A percentile compares a stretch with the other conserved stretches of the same genome.
These are phyloP conservation scores for Aspergillus baeticus DNA, from an alignment of 495 filamentous ascomycete species.

Conservation along the genomic window DNA sequence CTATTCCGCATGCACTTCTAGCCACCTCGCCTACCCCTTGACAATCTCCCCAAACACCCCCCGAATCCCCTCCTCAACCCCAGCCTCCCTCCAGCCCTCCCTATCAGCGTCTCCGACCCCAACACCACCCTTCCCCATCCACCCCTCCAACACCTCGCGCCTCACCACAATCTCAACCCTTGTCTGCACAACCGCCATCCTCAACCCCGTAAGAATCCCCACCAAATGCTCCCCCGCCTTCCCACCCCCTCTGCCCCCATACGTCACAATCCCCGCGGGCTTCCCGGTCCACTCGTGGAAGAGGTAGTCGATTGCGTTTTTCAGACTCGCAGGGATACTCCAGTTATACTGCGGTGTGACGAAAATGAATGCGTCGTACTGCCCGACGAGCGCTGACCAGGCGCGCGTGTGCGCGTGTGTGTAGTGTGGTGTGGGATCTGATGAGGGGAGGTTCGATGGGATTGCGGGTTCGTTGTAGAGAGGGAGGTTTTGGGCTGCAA, in stretches of 20 bases:
- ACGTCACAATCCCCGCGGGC: slow-evolving; percentile 54
- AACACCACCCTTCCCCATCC: neutral
- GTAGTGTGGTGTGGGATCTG: slow-evolving; percentile 33
- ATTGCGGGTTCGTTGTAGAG: slow-evolving; percentile 55
- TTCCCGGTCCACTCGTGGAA: slow-evolving; percentile 60
- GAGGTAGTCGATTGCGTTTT: slow-evolving; percentile 65
- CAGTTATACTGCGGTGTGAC: slow-evolving; percentile 57
- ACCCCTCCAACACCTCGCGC: neutral
- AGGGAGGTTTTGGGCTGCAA: slow-evolving; percentile 52
- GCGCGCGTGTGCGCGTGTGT: slow-evolving; percentile 43
- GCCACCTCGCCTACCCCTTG: too few species aligned
- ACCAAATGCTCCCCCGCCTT: slow-evolving; percentile 40
- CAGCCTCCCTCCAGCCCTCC: neutral
- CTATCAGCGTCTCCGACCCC: neutral
- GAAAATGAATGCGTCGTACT: slow-evolving; percentile 55
- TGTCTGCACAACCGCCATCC: slow-evolving; percentile 9
- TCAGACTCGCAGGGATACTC: slow-evolving; percentile 52
- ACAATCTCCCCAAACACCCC: neutral
- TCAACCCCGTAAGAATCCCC: slow-evolving; percentile 24
- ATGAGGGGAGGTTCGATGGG: slow-evolving; percentile 44
- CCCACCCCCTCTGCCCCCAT: slow-evolving; percentile 51
- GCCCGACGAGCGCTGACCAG: slow-evolving; percentile 49
- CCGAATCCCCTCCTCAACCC: neutral
- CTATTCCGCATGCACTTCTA: too few species aligned
- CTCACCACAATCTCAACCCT: neutral